phyloP scores from a whole-genome alignment of 1,284 basidiomycete species.

The Hortiboletus rubellus region DNA sequence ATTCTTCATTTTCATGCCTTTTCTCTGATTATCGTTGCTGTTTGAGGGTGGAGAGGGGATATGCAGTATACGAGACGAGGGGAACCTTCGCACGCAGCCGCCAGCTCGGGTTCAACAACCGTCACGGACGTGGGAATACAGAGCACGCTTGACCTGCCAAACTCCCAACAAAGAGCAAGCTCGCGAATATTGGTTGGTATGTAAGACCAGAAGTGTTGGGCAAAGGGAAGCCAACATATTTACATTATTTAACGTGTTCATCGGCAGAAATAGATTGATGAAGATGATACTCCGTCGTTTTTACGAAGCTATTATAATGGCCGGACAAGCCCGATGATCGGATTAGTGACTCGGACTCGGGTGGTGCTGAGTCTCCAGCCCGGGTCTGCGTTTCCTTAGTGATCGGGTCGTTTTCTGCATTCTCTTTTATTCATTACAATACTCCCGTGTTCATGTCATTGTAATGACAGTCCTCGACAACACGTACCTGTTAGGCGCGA shows the following conservation, averaged over 20 bases:
- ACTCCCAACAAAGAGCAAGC: not conserved
- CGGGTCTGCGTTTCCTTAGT: no score
- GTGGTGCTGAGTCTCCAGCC: no score
- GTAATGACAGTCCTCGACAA: no score
- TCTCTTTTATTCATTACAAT: no score
- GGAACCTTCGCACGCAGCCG: constrained; percentile 11
- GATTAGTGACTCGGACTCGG: not conserved
- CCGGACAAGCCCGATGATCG: not conserved
- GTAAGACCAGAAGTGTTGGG: not conserved
- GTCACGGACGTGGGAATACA: constrained; percentile 13
- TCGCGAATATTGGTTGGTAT: not conserved
- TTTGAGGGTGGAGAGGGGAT: constrained; percentile 8
- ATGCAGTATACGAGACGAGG: constrained; percentile 17
- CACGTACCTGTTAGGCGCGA: no score
- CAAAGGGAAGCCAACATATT: no score
- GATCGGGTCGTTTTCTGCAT: no score
- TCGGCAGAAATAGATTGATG: no score
- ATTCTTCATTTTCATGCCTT: not conserved
- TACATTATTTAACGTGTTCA: not conserved
- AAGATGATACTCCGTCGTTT: no score
- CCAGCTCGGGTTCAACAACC: constrained; percentile 16
- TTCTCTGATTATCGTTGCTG: constrained; percentile 14
- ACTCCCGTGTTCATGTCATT: no score
- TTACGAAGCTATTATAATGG: not conserved
- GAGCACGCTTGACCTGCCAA: no score